These are phyloP conservation scores for Chaetoceros tenuissimus DNA, from an alignment of 108 stramenopile species.

Conservation along the genomic window DNA sequence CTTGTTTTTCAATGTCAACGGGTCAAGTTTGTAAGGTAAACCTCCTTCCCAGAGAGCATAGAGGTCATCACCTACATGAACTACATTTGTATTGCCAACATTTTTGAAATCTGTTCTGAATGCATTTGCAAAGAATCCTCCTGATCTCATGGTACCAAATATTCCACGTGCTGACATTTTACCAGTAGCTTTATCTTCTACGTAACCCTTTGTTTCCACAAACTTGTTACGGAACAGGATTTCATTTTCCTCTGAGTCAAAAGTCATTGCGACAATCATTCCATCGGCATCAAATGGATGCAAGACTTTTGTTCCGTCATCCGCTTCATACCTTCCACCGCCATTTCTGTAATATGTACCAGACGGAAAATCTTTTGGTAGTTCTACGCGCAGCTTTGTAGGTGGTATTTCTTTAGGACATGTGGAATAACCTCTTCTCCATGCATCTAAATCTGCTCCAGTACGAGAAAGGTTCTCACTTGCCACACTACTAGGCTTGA, in stretches of 20 bases:
- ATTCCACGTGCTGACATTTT: conserved; percentile 24
- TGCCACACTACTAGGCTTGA: too few relatives aligned
- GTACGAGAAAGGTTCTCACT: conserved; percentile 2
- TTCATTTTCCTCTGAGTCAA: conserved; percentile 11
- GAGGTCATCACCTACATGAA: conserved; percentile 14
- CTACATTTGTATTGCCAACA: conserved; percentile 38
- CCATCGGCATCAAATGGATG: conserved; percentile 36
- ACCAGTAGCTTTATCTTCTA: conserved; percentile 16
- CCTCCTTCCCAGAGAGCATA: conserved; percentile 52
- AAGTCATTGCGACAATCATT: conserved; percentile 23
- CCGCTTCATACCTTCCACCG: conserved; percentile 18
- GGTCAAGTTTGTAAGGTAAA: conserved; percentile 29
- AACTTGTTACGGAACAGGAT: conserved; percentile 30
- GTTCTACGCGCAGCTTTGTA: conserved; percentile 4
- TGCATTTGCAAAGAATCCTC: conserved; percentile 13
- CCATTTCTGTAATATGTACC: conserved; percentile 44
- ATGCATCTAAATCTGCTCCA: conserved; percentile 6
- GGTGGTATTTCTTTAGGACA: conserved; percentile 8
- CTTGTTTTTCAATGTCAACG: conserved; percentile 26
- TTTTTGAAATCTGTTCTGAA: conserved; percentile 30
- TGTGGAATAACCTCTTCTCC: conserved; percentile 5
- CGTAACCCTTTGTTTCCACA: conserved; percentile 31
- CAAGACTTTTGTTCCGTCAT: conserved; percentile 15
- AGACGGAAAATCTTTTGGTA: conserved; percentile 28
- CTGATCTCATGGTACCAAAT: conserved; percentile 34